A percentile compares a stretch with the other conserved stretches of the same genome.
phyloP scores from a whole-genome alignment of 2,329 filamentous ascomycete species.

The Hypoxylon sp. region DNA sequence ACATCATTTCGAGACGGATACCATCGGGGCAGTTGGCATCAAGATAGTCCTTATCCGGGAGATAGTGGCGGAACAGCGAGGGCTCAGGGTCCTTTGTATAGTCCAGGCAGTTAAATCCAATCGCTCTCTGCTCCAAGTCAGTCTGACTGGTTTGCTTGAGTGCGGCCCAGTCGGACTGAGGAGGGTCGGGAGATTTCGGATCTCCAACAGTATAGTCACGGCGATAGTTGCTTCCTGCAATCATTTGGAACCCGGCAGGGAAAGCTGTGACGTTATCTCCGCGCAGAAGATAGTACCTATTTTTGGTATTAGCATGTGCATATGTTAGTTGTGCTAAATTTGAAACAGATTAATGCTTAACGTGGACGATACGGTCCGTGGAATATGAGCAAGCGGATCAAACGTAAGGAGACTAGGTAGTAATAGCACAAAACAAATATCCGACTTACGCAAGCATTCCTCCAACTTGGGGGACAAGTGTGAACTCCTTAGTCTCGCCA shows the following conservation, averaged over 20 bases:
- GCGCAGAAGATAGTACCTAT: slow-evolving; percentile 86
- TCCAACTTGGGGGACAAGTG: slow-evolving; percentile 80
- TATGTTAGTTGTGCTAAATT: neutral
- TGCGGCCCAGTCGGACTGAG: slow-evolving; percentile 78
- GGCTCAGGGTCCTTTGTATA: slow-evolving; percentile 77
- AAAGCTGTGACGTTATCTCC: slow-evolving; percentile 78
- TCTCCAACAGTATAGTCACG: slow-evolving; percentile 80
- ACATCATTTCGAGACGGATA: slow-evolving; percentile 86
- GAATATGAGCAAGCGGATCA: neutral
- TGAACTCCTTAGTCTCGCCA: slow-evolving; percentile 72
- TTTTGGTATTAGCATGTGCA: slow-evolving; percentile 39
- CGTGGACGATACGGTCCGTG: neutral
- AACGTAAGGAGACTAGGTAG: neutral
- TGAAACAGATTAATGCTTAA: neutral
- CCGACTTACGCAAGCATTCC: slow-evolving; percentile 85
- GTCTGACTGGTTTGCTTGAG: slow-evolving; percentile 76
- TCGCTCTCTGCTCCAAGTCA: slow-evolving; percentile 81
- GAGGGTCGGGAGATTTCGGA: slow-evolving; percentile 73
- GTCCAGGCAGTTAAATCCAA: slow-evolving; percentile 97
- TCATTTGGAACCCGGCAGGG: slow-evolving; percentile 83
- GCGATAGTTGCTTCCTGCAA: slow-evolving; percentile 79
- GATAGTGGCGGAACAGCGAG: slow-evolving; percentile 83
- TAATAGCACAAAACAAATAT: slow-evolving; percentile 14
- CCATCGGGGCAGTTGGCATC: slow-evolving; percentile 88
- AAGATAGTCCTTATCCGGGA: slow-evolving; percentile 84